These are phyloP conservation scores for Pseudogymnoascus sp. DNA, from an alignment of 2,329 filamentous ascomycete species.

Conservation along the genomic window DNA sequence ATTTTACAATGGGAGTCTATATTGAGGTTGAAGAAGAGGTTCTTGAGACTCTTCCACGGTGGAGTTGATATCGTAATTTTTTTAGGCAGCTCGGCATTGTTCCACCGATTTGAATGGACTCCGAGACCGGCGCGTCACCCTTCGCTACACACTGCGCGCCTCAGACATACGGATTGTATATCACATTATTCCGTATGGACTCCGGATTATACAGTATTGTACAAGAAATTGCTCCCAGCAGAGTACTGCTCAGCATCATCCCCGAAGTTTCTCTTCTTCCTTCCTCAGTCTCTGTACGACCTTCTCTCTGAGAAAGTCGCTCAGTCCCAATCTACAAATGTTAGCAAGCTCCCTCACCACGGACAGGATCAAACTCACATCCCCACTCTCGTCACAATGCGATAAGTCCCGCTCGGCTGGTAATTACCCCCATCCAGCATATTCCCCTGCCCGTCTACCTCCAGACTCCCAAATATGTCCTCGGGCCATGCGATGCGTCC, in stretches of 20 bases:
- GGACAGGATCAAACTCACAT: constrained; percentile 45
- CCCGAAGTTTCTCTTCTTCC: constrained; percentile 36
- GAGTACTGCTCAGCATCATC: not conserved
- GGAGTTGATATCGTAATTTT: not conserved
- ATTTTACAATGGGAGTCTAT: not conserved
- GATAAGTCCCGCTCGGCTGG: constrained; percentile 54
- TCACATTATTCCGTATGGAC: not conserved
- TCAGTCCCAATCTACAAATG: constrained; percentile 42
- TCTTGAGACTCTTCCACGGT: not conserved
- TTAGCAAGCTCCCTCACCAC: constrained; percentile 13
- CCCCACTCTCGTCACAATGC: constrained; percentile 56
- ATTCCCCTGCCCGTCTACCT: constrained; percentile 50
- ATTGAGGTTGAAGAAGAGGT: not conserved
- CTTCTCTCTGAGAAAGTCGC: constrained; percentile 46
- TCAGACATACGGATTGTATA: not conserved
- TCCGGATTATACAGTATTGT: not conserved
- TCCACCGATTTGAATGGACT: not conserved
- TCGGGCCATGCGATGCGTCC: constrained; percentile 62
- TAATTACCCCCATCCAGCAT: constrained; percentile 47
- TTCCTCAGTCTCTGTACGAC: constrained; percentile 44
- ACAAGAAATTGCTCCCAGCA: not conserved
- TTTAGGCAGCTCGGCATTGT: not conserved
- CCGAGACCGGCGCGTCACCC: not conserved
- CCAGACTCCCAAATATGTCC: constrained; percentile 60
- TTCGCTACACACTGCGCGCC: not conserved